Evolutionary conservation across 306 rosid genomes (phyloP), one percentile per base, ranked within the genome.

Genomic region (Psophocarpus tetragonolobus): DNA sequence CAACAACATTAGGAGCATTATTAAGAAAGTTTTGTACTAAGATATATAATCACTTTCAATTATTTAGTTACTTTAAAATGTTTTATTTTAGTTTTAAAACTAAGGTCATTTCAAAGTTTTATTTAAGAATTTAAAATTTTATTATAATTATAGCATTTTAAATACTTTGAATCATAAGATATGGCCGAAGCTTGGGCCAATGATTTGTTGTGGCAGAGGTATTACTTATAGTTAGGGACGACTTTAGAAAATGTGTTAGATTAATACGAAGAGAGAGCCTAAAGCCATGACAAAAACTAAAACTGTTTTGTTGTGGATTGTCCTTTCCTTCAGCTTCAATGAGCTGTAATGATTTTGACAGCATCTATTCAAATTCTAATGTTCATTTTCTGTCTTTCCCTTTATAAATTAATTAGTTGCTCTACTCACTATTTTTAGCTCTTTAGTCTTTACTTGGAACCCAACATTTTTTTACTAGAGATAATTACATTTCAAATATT

Each of bases 131-230:
- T 42, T 3, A 42, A 42, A 42, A 42, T 12, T 42, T 42, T 12
- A 12, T 2, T 42, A 42, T 13, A 42, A 12, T 2, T 42, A 42
- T 13, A 42, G 48, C 14, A 3, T 42, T 42, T 42, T 3, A 1
- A 39, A 39, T 9, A 11, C 14, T 39, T 39, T 39, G 3, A 11
- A 39, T 39, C 11, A 9, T 39, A 39, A 39, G 15, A 75, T 69
- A 77, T 69, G 85, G 81, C 29, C 30, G 1, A 58, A 35, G 17
- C 67, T 15, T 17, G n/a, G 6, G 6, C 85, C 84, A 81, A 47
- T 18, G 32, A 60, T 68, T 58, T 76, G 8, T 41, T 75, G 68
- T 81, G 85, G 85, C 50, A 75, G 60, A 29, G 68, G 41, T 6
- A 33, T 74, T 13, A 5, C 27, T 66, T 30, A 9, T 8, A 38